phyloP scores from a whole-genome alignment of 257 asterid genomes.

The Solanum etuberosum region DNA sequence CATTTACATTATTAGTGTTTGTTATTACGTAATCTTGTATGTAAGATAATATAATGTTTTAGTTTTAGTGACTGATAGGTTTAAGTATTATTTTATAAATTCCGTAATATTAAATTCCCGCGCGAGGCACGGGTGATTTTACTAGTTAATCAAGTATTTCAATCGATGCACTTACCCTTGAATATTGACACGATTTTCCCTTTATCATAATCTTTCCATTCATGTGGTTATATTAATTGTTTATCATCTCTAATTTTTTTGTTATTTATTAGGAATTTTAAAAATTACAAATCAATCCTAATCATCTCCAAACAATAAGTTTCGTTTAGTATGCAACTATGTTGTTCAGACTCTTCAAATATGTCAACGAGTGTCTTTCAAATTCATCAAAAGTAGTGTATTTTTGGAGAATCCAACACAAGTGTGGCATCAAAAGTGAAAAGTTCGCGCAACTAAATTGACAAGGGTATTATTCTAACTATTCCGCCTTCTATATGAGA shows the following conservation, averaged over 20 bases:
- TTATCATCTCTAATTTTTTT: too few species aligned
- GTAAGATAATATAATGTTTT: too few species aligned
- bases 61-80: too few species aligned
- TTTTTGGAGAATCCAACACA: too few species aligned
- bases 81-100: too few species aligned
- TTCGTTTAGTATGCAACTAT: not conserved
- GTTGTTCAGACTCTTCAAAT: not conserved
- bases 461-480: not conserved
- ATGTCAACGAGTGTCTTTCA: accelerated
- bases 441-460: too few species aligned
- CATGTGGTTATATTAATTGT: not conserved
- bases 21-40: too few species aligned
- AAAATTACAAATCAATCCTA: not conserved
- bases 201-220: not conserved
- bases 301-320: not conserved
- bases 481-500: not conserved
- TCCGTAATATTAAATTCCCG: too few species aligned
- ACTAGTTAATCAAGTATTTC: not conserved
- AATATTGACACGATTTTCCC: not conserved
- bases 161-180: not conserved
- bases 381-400: too few species aligned
- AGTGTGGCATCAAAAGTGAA: not conserved
- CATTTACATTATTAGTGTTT: too few species aligned
- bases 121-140: too few species aligned
- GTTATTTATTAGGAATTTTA: too few species aligned